phyloP scores from a whole-genome alignment of 2,329 filamentous ascomycete genomes.

The Colletotrichum cuscutae region DNA sequence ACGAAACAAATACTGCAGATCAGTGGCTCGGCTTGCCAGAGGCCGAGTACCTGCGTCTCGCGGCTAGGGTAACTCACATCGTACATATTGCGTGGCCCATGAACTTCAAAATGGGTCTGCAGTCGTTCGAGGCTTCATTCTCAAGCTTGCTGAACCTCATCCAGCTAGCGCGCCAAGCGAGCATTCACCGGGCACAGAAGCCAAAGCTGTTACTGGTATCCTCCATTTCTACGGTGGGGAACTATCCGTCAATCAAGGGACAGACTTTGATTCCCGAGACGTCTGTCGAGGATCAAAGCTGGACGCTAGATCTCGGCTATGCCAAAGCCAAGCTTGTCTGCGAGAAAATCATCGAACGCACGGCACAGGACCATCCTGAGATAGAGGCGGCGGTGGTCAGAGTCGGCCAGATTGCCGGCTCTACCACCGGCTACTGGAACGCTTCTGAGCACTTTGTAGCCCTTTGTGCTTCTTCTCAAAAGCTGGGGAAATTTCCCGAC shows the following conservation, averaged over 20 bases:
- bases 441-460: conserved; percentile 35
- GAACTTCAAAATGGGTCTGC: conserved; percentile 38
- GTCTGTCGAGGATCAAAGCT: conserved; percentile 12
- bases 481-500: conserved; percentile 30
- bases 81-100: conserved; percentile 40
- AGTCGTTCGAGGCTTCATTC: conserved; percentile 38
- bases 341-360: conserved; percentile 37
- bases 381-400: conserved; percentile 35
- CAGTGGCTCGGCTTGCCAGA: no score
- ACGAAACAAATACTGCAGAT: no score
- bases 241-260: conserved; percentile 22
- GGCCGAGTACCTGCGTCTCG: conserved; percentile 33
- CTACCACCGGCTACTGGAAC: conserved; percentile 36
- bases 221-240: neutral
- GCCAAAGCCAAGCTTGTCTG: conserved; percentile 39
- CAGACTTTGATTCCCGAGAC: conserved; percentile 28
- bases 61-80: conserved; percentile 34
- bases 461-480: conserved; percentile 37
- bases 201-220: neutral
- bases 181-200: neutral
- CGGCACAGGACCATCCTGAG: conserved; percentile 11
- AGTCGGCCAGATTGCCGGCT: conserved; percentile 38
- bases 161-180: conserved; percentile 22
- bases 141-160: conserved; percentile 36
- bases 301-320: conserved; percentile 37